Percentiles rank a stretch among this genome's conserved stretches.
These are phyloP conservation scores for Pseudocercospora crystallina DNA, from an alignment of 2,329 filamentous ascomycete genomes.

Conservation along the genomic window DNA sequence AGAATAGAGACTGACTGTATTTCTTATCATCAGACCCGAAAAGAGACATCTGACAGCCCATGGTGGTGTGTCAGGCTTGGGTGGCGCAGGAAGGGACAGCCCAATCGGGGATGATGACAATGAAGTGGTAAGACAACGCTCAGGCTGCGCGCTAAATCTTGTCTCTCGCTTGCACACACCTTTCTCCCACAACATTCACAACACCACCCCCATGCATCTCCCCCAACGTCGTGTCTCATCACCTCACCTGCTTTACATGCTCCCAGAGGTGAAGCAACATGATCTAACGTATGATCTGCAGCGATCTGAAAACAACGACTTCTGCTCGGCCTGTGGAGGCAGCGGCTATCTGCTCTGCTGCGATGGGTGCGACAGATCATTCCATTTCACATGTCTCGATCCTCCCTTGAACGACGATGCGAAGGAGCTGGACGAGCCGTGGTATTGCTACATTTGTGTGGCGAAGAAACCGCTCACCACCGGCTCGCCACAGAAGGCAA, in stretches of 20 bases:
- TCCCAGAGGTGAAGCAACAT: slow-evolving; percentile 19
- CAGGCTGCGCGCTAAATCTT: slow-evolving; percentile 31
- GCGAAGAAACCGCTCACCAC: slow-evolving; percentile 37
- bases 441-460: slow-evolving; percentile 78
- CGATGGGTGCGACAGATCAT: slow-evolving; percentile 85
- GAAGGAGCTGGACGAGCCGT: slow-evolving; percentile 60
- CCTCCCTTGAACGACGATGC: slow-evolving; percentile 64
- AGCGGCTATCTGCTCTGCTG: slow-evolving; percentile 88
- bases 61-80: slow-evolving; percentile 65
- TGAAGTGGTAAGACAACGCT: slow-evolving; percentile 51
- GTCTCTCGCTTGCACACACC: slow-evolving; percentile 42
- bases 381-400: slow-evolving; percentile 86
- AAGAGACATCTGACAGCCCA: slow-evolving; percentile 72
- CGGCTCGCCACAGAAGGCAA: slow-evolving; percentile 38
- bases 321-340: slow-evolving; percentile 81
- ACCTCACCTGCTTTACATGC: slow-evolving; percentile 22
- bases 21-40: slow-evolving; percentile 59
- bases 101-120: slow-evolving; percentile 61
- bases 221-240: slow-evolving; percentile 27
- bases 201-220: slow-evolving; percentile 31
- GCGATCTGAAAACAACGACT: slow-evolving; percentile 73
- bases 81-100: slow-evolving; percentile 62
- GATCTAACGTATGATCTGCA: slow-evolving; percentile 43
- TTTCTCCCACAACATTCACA: slow-evolving; percentile 21
- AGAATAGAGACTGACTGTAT: slow-evolving; percentile 26